Conservation (phyloP, 208 protist species). For the Sergeia podlipaevii region DNA sequence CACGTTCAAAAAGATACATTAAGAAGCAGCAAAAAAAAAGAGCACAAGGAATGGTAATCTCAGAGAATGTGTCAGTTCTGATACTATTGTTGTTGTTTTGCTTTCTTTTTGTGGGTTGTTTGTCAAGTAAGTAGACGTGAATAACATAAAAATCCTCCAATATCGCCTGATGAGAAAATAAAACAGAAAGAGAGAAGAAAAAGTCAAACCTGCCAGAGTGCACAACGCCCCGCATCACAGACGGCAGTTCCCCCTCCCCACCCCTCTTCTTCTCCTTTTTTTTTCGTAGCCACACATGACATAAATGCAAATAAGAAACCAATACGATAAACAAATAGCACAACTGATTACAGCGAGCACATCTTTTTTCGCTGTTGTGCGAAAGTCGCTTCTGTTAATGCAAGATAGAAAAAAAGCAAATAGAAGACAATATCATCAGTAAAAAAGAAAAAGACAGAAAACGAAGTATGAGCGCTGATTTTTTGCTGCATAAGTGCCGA, state of each 20-base stretch:
- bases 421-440: slow-evolving; percentile 6
- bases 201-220: not conserved
- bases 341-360: no score
- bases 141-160: slow-evolving; percentile 1
- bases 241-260: no score
- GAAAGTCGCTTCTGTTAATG: not conserved
- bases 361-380: not conserved
- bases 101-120: not conserved
- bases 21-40: not conserved
- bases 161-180: not conserved
- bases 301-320: not conserved
- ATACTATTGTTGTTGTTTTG: slow-evolving; percentile 3
- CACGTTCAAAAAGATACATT: not conserved
- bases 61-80: not conserved
- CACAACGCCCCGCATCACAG: no score
- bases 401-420: slow-evolving; percentile 8
- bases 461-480: not conserved
- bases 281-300: no score
- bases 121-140: not conserved
- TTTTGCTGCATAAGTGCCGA: not conserved
- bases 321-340: slow-evolving; percentile 3
- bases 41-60: no score
- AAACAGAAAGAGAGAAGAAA: not conserved
- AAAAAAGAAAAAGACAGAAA: slow-evolving; percentile 12
- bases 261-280: no score